Base-by-base conservation (phyloP, 805 yeast genomes). In the Dipodascus geniculatus region DNA sequence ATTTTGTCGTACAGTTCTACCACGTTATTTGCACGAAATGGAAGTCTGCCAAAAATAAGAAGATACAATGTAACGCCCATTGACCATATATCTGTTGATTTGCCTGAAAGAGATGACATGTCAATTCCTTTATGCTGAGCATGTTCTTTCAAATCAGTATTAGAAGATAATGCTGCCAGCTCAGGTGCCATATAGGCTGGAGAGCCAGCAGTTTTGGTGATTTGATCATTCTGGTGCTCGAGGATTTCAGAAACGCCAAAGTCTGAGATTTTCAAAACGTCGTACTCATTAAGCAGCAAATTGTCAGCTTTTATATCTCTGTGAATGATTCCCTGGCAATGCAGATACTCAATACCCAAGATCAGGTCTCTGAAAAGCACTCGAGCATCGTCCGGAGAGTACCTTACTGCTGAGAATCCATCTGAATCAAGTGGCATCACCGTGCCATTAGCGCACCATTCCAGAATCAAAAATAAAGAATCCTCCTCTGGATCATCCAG, bases 141-240 rank as follows among this genome's bases (percentile, higher is more conserved):
- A 22, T 23, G 31, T 38, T 38, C 20, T 38, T 38, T 38, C 20
- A 38, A 38, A n/a, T 17, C 44, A 3, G 20, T 17, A 38, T 38
- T 17, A n/a, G 44, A 63, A 48, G 63, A 53, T 47, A 67, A 58
- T n/a, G 53, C 44, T 3, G 64, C 68, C 42, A 91, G 74, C 65
- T 91, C 99, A 0, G 96, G 96, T 0, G 97, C 95, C 70, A 87
- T 82, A 67, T 91, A 91, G 0, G 97, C 97, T 0, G 98, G 99
- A 0, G 96, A 87, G 6, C 98, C 98, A 0, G 93, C 97, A 0
- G 96, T 88, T 64, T 86, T 85, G 1, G 91, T 87, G 55, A 89
- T 71, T 4, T 53, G 55, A 51, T 68, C 69, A 48, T 68, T 55
- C 61, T 66, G 54, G 61, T 66, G 55, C 58, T 72, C 64, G 64